Percentiles rank a stretch among this genome's conserved stretches.
phyloP scores from a whole-genome alignment of 2,329 filamentous ascomycete genomes.

The Rutstroemia sp. region DNA sequence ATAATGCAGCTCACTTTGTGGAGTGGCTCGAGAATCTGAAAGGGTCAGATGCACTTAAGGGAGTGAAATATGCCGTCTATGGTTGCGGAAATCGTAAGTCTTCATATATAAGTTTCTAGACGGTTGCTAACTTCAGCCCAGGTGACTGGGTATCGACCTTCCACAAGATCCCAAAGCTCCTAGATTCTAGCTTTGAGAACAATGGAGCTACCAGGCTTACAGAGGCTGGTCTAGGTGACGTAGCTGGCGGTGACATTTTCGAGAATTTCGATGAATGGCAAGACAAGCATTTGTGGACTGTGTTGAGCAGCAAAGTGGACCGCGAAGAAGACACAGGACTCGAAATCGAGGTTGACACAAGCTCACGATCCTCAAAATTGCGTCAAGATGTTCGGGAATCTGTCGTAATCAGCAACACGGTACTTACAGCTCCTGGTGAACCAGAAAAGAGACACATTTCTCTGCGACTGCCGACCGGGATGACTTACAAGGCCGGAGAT shows the following conservation, averaged over 20 bases:
- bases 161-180: constrained; percentile 56
- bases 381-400: constrained; percentile 58
- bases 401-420: constrained; percentile 45
- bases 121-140: constrained; percentile 23
- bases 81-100: constrained; percentile 50
- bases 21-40: constrained; percentile 49
- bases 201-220: constrained; percentile 8
- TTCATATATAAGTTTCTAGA: constrained; percentile 28
- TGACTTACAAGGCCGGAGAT: constrained; percentile 16
- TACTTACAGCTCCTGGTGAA: constrained; percentile 38
- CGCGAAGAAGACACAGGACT: background rate
- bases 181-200: constrained; percentile 37
- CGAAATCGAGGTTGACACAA: constrained; percentile 12
- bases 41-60: constrained; percentile 39
- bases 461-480: constrained; percentile 12
- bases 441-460: constrained; percentile 54
- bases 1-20: constrained; percentile 64
- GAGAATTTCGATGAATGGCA: constrained; percentile 63
- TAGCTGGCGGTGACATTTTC: constrained; percentile 50
- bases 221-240: background rate
- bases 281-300: constrained; percentile 47
- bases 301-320: constrained; percentile 12
- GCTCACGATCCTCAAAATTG: constrained; percentile 31
- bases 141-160: constrained; percentile 53
- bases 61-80: constrained; percentile 60